Conservation (phyloP, 306 rosid species). For the Rubus idaeus region DNA sequence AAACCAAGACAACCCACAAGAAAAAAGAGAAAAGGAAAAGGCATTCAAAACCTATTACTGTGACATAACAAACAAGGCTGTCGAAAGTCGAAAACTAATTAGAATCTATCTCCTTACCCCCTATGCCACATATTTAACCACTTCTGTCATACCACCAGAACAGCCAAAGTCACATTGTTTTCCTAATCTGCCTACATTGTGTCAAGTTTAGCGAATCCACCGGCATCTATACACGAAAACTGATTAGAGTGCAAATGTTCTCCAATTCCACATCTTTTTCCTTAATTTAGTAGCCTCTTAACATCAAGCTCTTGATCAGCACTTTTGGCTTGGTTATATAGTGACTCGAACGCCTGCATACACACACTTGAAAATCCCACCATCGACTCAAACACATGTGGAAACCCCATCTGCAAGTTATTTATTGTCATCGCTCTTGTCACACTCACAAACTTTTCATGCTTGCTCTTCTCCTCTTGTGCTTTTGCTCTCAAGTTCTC, state of each 20-base stretch:
- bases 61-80: conserved; percentile 20
- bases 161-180: not conserved
- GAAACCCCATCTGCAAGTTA: conserved; percentile 93
- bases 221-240: conserved; percentile 23
- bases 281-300: conserved; percentile 55
- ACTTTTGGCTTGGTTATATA: conserved; percentile 73
- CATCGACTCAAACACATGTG: conserved; percentile 88
- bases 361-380: conserved; percentile 97
- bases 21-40: not conserved
- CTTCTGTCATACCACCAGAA: not conserved
- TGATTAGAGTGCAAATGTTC: not conserved
- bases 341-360: conserved; percentile 70
- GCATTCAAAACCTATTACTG: conserved; percentile 13
- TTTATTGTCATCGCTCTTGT: conserved; percentile 88
- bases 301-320: conserved; percentile 53
- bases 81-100: conserved; percentile 1
- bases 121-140: conserved; percentile 6
- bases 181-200: not conserved
- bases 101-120: not conserved
- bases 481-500: conserved; percentile 65
- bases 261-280: not conserved
- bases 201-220: conserved; percentile 5
- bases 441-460: conserved; percentile 72
- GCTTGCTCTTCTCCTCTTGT: conserved; percentile 76
- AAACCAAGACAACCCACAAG: not conserved